Evolutionary conservation across 2,329 filamentous ascomycete species (phyloP).

Genomic region (Diplocarpon mali): DNA sequence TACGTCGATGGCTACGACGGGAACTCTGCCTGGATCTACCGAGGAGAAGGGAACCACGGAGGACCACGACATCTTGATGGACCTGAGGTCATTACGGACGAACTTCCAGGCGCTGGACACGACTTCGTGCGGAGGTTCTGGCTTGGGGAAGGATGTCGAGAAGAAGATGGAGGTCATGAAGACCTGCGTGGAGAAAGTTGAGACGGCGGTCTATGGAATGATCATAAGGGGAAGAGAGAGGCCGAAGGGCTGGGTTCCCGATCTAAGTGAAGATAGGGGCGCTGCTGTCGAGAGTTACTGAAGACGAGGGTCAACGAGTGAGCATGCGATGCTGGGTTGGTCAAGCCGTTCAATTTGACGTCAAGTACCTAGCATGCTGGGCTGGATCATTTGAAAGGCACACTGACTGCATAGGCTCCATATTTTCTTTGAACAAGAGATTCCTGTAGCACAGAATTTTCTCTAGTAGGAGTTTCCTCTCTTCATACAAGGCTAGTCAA

Average conservation of each 20-base stretch:
- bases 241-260: constrained; percentile 86
- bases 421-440: too few relatives aligned
- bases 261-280: constrained; percentile 35
- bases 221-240: constrained; percentile 78
- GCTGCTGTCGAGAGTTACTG: constrained; percentile 24
- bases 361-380: too few relatives aligned
- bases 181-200: constrained; percentile 85
- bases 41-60: constrained; percentile 7
- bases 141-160: constrained; percentile 49
- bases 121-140: constrained; percentile 37
- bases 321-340: not conserved
- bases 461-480: too few relatives aligned
- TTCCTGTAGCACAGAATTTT: too few relatives aligned
- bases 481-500: too few relatives aligned
- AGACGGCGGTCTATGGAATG: constrained; percentile 79
- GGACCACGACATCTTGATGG: constrained; percentile 56
- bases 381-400: too few relatives aligned
- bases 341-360: too few relatives aligned
- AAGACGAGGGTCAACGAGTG: constrained; percentile 2
- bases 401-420: too few relatives aligned
- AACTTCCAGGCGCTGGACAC: constrained; percentile 64
- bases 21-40: constrained; percentile 31
- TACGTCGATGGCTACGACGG: constrained; percentile 65
- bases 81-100: constrained; percentile 68
- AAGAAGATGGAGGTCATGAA: constrained; percentile 83